Evolutionary conservation across 2,329 filamentous ascomycete species (phyloP).

Genomic region (Neurospora crassa): DNA sequence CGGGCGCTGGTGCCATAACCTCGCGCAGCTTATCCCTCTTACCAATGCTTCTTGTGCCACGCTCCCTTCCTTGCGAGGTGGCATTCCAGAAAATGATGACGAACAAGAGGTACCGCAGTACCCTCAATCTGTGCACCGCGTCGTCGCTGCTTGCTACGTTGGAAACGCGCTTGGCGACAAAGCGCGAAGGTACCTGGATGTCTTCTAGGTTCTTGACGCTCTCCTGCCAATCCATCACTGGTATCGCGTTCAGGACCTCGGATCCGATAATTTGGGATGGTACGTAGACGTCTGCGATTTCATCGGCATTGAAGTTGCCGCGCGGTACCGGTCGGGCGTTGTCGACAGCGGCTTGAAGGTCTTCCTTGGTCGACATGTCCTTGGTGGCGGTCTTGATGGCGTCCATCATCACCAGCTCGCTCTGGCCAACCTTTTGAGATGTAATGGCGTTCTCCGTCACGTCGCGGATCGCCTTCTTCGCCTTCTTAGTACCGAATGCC

Average conservation of each 20-base stretch:
- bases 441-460: constrained; percentile 63
- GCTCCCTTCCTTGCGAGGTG: constrained; percentile 35
- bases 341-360: constrained; percentile 56
- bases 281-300: constrained; percentile 65
- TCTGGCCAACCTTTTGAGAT: constrained; percentile 41
- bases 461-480: constrained; percentile 65
- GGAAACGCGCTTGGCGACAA: constrained; percentile 54
- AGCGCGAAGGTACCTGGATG: constrained; percentile 50
- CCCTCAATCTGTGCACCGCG: constrained; percentile 42
- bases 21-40: constrained; percentile 52
- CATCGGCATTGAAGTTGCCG: constrained; percentile 56
- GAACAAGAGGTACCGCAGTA: constrained; percentile 51
- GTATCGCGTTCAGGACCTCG: constrained; percentile 57
- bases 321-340: constrained; percentile 63
- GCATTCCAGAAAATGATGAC: constrained; percentile 44
- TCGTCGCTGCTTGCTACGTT: constrained; percentile 43
- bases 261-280: constrained; percentile 55
- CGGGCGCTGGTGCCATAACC: constrained; percentile 46
- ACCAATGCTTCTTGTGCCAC: constrained; percentile 42
- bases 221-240: constrained; percentile 67
- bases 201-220: constrained; percentile 48
- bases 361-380: constrained; percentile 56
- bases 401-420: constrained; percentile 51
- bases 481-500: constrained; percentile 78
- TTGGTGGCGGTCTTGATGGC: constrained; percentile 52